Percentiles rank a stretch among this genome's conserved stretches.
Evolutionary conservation across 2,329 filamentous ascomycete species (phyloP).

Genomic region (Alternaria alternata): DNA sequence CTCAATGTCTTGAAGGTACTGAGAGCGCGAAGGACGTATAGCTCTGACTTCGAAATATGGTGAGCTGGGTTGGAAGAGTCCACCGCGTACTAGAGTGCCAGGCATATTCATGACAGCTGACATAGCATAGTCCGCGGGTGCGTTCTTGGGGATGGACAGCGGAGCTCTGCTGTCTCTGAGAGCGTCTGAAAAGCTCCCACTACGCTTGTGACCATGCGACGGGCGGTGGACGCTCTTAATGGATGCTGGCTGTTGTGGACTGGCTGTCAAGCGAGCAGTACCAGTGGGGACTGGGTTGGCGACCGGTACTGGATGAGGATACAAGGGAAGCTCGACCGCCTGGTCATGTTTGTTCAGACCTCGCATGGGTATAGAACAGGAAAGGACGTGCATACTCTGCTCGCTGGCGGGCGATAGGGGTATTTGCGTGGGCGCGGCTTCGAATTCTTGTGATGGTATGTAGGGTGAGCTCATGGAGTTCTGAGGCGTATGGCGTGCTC

Average conservation of each 20-base stretch:
- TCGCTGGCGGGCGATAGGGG: constrained; percentile 57
- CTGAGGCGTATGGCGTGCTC: constrained; percentile 47
- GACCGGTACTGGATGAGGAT: constrained; percentile 50
- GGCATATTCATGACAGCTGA: constrained; percentile 72
- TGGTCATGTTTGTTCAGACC: constrained; percentile 43
- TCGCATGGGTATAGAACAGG: constrained; percentile 66
- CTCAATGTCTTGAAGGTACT: constrained; percentile 42
- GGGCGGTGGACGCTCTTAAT: constrained; percentile 38
- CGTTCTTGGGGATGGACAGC: constrained; percentile 57
- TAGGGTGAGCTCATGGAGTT: constrained; percentile 49
- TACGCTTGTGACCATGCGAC: constrained; percentile 73
- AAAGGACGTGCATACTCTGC: constrained; percentile 65
- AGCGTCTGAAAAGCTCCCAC: constrained; percentile 87
- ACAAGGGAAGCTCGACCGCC: constrained; percentile 50
- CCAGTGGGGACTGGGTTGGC: constrained; percentile 42
- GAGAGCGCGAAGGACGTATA: constrained; percentile 42
- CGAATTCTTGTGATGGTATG: constrained; percentile 43
- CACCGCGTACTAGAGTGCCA: constrained; percentile 86
- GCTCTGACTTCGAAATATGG: constrained; percentile 72
- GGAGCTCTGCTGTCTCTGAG: constrained; percentile 72
- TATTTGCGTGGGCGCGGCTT: constrained; percentile 35
- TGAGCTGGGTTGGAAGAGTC: constrained; percentile 81
- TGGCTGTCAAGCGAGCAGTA: constrained; percentile 40
- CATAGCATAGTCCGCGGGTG: constrained; percentile 54
- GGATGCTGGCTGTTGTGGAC: constrained; percentile 38